phyloP scores from a whole-genome alignment of 1,284 basidiomycete species.

The Bondarzewia mesenterica region DNA sequence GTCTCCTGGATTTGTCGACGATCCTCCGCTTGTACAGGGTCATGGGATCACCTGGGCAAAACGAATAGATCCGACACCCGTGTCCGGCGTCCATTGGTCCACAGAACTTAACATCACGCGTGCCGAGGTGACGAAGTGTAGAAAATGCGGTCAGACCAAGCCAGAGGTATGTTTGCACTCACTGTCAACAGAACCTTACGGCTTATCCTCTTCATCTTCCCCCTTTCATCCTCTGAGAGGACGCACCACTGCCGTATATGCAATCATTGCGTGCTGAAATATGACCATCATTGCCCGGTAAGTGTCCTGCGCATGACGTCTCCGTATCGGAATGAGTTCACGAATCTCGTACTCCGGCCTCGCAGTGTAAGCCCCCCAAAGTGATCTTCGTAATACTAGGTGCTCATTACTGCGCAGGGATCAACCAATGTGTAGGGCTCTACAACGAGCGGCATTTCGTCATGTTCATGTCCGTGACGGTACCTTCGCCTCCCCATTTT shows the following conservation, averaged over 20 bases:
- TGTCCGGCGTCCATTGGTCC: conserved; percentile 32
- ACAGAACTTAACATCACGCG: conserved; percentile 40
- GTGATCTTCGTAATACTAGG: neutral
- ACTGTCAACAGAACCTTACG: neutral
- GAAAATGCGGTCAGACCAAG: conserved; percentile 61
- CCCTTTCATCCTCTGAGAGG: conserved; percentile 43
- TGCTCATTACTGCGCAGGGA: conserved; percentile 49
- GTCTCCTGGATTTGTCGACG: conserved; percentile 64
- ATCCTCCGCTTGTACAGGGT: conserved; percentile 33
- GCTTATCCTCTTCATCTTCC: neutral
- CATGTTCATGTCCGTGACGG: conserved; percentile 77
- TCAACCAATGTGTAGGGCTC: conserved; percentile 94
- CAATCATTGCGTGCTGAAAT: conserved; percentile 87
- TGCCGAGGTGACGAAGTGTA: conserved; percentile 53
- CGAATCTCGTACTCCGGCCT: neutral
- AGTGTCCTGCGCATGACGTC: conserved; percentile 19
- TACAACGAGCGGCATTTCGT: conserved; percentile 96
- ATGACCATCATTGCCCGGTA: conserved; percentile 92
- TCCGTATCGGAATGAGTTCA: conserved; percentile 3
- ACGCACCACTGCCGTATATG: conserved; percentile 95
- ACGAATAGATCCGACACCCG: conserved; percentile 19
- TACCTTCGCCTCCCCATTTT: neutral
- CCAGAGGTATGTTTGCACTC: conserved; percentile 62
- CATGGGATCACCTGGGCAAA: conserved; percentile 48
- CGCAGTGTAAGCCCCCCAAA: neutral